Evolutionary conservation across 176 grass and related monocot species (phyloP), one percentile per base, ranked within the genome.

Genomic region (Avena atlantica): DNA sequence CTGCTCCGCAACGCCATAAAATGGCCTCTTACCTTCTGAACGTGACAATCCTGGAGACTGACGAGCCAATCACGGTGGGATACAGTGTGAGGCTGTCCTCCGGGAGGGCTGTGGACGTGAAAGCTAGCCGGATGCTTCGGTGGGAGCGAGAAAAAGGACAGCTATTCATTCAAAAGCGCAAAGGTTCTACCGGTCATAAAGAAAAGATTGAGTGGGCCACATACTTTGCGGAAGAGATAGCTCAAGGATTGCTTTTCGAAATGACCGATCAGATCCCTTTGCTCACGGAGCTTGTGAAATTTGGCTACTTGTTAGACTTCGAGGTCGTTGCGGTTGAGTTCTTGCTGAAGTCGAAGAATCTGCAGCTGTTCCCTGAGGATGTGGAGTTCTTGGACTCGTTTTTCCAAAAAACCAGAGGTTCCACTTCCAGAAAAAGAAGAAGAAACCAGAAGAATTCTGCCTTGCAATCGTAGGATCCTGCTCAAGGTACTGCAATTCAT

Each of bases 281-380:
- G 6, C 92, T 97, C 6, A 20, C 72, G 0, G 84, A 94, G 57
- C 83, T 97, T 8, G 45, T 94, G 52, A 92, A 84, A 58, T 0
- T 94, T 14, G 92, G 90, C 7, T 81, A 65, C 84, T 45, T 97
- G 31, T 34, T 97, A 19, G 88, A 92, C 40, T 97, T 91, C 48
- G 44, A 97, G 4, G 80, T 85, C 1, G 84, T 20, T 8, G 90
- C 90, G 50, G 48, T 97, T 16, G 74, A 65, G 0, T 97, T 83
- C 87, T 85, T 94, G 71, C 74, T 94, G 47, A 94, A 92, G 56
- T 90, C 84, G 0, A 88, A 89, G 50, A 97, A 97, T 44, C 86
- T 97, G 45, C 83, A 90, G 80, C 63, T 95, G n/a, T 92, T 90
- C 71, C 60, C 84, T 50, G 92, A 94, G 80, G 92, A 97, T 7